A percentile compares a stretch with the other conserved stretches of the same genome.
These are phyloP conservation scores for Cutaneotrichosporon dermatis DNA, from an alignment of 1,284 basidiomycete species.

Conservation along the genomic window DNA sequence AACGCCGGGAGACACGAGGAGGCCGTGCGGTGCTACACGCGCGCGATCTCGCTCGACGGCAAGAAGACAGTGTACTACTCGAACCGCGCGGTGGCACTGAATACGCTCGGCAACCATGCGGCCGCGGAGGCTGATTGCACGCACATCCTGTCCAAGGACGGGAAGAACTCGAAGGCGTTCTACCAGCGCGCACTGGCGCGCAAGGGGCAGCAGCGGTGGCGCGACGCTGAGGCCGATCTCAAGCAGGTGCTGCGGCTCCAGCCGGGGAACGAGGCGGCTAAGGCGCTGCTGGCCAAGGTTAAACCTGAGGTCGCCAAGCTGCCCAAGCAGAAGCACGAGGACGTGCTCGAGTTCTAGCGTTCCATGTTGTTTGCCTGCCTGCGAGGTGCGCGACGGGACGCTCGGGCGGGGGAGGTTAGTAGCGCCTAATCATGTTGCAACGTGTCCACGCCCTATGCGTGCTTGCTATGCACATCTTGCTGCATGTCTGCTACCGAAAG, in stretches of 20 bases:
- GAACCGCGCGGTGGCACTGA: slow-evolving; percentile 49
- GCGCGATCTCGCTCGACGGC: slow-evolving; percentile 47
- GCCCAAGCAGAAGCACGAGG: slow-evolving; percentile 32
- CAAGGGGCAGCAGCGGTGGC: slow-evolving; percentile 37
- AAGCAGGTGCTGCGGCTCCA: slow-evolving; percentile 35
- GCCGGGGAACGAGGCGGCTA: slow-evolving; percentile 39
- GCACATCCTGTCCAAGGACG: slow-evolving; percentile 39
- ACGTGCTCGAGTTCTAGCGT: slow-evolving; percentile 35
- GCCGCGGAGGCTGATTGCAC: slow-evolving; percentile 46
- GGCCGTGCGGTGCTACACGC: slow-evolving; percentile 45
- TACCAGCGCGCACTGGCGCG: slow-evolving; percentile 47
- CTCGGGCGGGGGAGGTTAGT: too few species aligned
- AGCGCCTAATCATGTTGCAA: too few species aligned
- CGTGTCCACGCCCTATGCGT: too few species aligned
- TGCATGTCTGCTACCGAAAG: too few species aligned
- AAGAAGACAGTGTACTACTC: slow-evolving; percentile 50
- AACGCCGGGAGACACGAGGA: slow-evolving; percentile 32
- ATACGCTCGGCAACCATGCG: slow-evolving; percentile 39
- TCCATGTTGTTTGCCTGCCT: too few species aligned
- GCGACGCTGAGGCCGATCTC: slow-evolving; percentile 45
- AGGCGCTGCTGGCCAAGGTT: slow-evolving; percentile 32
- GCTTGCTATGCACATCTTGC: too few species aligned
- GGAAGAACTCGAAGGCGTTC: slow-evolving; percentile 47
- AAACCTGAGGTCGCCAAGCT: slow-evolving; percentile 32
- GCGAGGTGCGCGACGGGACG: too few species aligned